phyloP scores from a whole-genome alignment of 805 yeast species.

The Wickerhamiella azymoides region DNA sequence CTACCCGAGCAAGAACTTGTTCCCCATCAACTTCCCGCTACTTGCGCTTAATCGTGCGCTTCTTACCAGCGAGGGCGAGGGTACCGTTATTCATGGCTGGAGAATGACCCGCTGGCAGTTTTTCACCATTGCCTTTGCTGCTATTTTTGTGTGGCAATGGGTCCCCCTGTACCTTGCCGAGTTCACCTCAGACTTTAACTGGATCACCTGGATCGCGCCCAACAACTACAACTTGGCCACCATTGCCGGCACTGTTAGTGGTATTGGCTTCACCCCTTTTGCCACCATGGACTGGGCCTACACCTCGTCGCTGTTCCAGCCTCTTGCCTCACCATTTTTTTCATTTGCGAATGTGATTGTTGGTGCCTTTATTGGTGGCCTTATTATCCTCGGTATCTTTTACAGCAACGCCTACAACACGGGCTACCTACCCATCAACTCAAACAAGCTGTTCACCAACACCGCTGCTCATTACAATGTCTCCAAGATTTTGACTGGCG shows the following conservation, averaged over 20 bases:
- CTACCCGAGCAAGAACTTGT: slow-evolving; percentile 29
- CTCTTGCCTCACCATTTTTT: slow-evolving; percentile 28
- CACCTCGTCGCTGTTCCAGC: slow-evolving; percentile 30
- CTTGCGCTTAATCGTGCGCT: slow-evolving; percentile 38
- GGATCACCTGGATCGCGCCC: slow-evolving; percentile 45
- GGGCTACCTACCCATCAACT: slow-evolving; percentile 31
- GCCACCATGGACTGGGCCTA: slow-evolving; percentile 35
- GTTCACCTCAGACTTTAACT: slow-evolving; percentile 49
- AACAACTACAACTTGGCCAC: slow-evolving; percentile 46
- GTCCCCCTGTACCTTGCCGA: slow-evolving; percentile 53
- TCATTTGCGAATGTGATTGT: slow-evolving; percentile 22
- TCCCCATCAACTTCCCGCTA: slow-evolving; percentile 43
- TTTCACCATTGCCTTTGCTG: slow-evolving; percentile 32
- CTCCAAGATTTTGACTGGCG: slow-evolving; percentile 30
- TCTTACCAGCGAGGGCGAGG: slow-evolving; percentile 15
- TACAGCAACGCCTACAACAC: slow-evolving; percentile 31
- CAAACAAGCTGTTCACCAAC: slow-evolving; percentile 37
- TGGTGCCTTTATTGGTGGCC: slow-evolving; percentile 24
- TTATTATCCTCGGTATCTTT: slow-evolving; percentile 27
- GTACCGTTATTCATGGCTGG: slow-evolving; percentile 41
- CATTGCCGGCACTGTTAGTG: slow-evolving; percentile 47
- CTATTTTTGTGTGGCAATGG: slow-evolving; percentile 47
- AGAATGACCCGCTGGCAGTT: slow-evolving; percentile 38
- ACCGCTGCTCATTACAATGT: slow-evolving; percentile 35
- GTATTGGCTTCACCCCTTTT: slow-evolving; percentile 29